Percentiles rank a stretch among this genome's conserved stretches.
phyloP scores from a whole-genome alignment of 805 yeast genomes.

The Yamadazyma ubonensis region DNA sequence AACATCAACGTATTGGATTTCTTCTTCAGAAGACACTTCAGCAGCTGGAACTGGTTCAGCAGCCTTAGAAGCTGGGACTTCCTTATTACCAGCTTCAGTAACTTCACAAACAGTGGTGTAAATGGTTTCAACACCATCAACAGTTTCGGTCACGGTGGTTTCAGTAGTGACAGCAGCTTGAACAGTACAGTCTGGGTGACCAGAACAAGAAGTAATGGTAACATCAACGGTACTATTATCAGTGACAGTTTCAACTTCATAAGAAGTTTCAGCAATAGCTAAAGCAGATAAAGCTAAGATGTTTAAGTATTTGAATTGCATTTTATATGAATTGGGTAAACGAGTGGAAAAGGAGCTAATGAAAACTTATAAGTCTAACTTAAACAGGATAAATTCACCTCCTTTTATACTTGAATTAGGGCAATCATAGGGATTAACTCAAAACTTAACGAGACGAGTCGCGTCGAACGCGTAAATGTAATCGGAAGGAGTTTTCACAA shows the following conservation, averaged over 20 bases:
- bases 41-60: slow-evolving; percentile 17
- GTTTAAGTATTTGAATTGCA: slow-evolving; percentile 25
- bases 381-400: slow-evolving; percentile 10
- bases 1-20: slow-evolving; percentile 42
- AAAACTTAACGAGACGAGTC: not conserved
- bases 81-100: slow-evolving; percentile 5
- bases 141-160: slow-evolving; percentile 33
- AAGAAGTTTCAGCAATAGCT: slow-evolving; percentile 22
- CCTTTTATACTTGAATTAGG: slow-evolving; percentile 17
- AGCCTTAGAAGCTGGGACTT: slow-evolving; percentile 6
- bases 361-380: slow-evolving; percentile 1
- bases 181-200: slow-evolving; percentile 24
- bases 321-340: slow-evolving; percentile 10
- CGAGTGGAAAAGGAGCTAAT: slow-evolving; percentile 2
- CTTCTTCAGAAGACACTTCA: slow-evolving; percentile 17
- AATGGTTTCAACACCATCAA: slow-evolving; percentile 31
- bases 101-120: slow-evolving; percentile 40
- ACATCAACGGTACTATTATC: slow-evolving; percentile 28
- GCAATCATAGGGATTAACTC: not conserved
- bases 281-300: slow-evolving; percentile 25
- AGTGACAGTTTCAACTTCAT: slow-evolving; percentile 25
- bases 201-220: slow-evolving; percentile 41
- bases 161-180: slow-evolving; percentile 23
- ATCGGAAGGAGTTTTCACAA: slow-evolving; percentile 4
- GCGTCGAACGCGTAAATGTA: not conserved